Evolutionary conservation across 2,329 filamentous ascomycete genomes (phyloP), one percentile per base, ranked within the genome.

Genomic region (Capronia epimyces): DNA sequence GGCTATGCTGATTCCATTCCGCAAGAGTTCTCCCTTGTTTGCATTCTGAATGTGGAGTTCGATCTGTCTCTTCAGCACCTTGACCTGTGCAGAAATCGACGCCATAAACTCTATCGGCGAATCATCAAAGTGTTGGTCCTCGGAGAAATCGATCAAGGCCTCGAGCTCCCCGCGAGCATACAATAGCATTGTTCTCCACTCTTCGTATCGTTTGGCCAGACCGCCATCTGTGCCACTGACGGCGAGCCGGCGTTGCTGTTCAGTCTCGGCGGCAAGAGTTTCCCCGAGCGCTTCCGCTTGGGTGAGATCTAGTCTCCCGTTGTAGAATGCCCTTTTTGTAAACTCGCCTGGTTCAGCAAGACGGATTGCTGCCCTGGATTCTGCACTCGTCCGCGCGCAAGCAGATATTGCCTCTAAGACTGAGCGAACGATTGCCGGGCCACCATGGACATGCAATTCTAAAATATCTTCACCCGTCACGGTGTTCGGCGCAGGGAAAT

Each of bases 341-440:
- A 98, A 98, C 66, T 98, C 93, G 49, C 93, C 93, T 0, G 93
- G 86, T 64, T 96, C 91, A 2, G 93, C 93, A 65, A 95, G 95
- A 24, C 89, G 87, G 51, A 95, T 82, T 10, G 53, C 63, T n/a
- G 29, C 41, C 7, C n/a, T 41, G 13, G 25, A 41, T 32, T 25
- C 43, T 37, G 16, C n/a, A n/a, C 10, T 3, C 39, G 25, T 25
- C 22, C 31, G 25, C n/a, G 12, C 63, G 21, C 66, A 66, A 39
- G 62, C 63, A 1, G 86, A 78, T 50, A 98, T 87, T 3, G 89
- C 89, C 20, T 79, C 72, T 2, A 98, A 75, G 0, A 96, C 86
- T 1, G 91, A 88, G 63, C 87, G 89, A 39, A 96, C 85, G 4
- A 93, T 89, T 1, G 93, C 93, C 2, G 83, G 78, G 0, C 93